Evolutionary conservation across 352 stramenopile species (phyloP).

Genomic region (Globisporangium nodosum): DNA sequence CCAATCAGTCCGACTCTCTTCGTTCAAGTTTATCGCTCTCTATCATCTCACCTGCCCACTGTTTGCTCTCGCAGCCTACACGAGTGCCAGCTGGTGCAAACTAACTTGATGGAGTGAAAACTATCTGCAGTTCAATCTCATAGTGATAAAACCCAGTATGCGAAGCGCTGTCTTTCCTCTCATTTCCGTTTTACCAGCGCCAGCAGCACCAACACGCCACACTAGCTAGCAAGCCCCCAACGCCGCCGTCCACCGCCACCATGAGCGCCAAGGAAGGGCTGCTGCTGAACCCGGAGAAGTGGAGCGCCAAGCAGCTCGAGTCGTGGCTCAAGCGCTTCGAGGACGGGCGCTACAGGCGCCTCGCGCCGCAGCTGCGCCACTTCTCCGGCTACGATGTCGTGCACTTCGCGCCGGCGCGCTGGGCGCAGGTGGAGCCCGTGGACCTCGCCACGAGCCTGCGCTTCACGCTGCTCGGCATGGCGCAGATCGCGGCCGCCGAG

Average conservation of each 20-base stretch:
- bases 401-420: conserved; percentile 54
- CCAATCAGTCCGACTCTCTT: neutral
- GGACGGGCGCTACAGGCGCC: conserved; percentile 53
- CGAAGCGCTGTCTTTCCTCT: neutral
- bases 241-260: conserved; percentile 27
- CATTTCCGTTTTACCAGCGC: neutral
- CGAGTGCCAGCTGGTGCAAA: conserved; percentile 1
- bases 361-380: conserved; percentile 44
- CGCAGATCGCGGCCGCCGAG: conserved; percentile 66
- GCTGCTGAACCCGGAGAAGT: conserved; percentile 74
- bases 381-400: conserved; percentile 65
- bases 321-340: conserved; percentile 76
- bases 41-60: too few species aligned
- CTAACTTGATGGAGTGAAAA: neutral
- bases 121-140: neutral
- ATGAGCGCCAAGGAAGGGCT: conserved; percentile 89
- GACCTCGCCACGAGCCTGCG: conserved; percentile 73
- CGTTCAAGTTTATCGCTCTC: neutral
- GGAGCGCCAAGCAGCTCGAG: conserved; percentile 73
- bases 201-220: neutral
- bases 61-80: neutral
- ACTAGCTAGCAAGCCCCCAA: conserved; percentile 28
- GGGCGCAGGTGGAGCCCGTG: conserved; percentile 47
- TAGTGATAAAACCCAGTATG: neutral
- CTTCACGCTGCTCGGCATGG: conserved; percentile 84